These are phyloP conservation scores for Oryza meridionalis DNA, from an alignment of 176 grass and related monocot species.

Conservation along the genomic window DNA sequence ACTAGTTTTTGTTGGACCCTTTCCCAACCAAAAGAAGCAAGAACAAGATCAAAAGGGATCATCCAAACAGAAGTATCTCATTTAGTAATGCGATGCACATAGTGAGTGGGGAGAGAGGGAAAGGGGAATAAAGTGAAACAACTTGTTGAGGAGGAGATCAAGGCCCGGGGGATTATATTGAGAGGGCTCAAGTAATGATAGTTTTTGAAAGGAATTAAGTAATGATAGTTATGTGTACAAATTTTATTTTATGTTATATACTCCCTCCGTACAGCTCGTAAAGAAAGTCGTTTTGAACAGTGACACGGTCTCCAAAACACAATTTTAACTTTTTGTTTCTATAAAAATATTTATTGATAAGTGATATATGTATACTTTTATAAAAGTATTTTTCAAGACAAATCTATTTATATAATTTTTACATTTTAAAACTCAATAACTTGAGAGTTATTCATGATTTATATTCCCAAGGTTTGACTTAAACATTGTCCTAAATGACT, in stretches of 20 bases:
- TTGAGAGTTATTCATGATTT: too few species aligned
- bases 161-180: background rate
- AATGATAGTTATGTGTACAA: background rate
- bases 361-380: too few species aligned
- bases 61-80: constrained; percentile 27
- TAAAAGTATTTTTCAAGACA: too few species aligned
- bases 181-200: background rate
- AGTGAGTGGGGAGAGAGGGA: background rate
- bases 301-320: too few species aligned
- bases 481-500: too few species aligned
- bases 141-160: background rate
- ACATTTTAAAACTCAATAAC: too few species aligned
- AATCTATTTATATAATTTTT: too few species aligned
- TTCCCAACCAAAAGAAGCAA: constrained; percentile 53
- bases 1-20: constrained; percentile 54
- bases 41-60: constrained; percentile 30
- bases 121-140: background rate
- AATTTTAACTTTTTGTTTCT: too few species aligned
- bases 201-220: background rate
- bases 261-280: too few species aligned
- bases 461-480: too few species aligned
- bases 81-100: background rate
- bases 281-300: too few species aligned
- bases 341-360: too few species aligned
- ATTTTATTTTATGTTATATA: background rate